Conservation (phyloP, 352 stramenopile genomes). For the Phytophthora multivora region DNA sequence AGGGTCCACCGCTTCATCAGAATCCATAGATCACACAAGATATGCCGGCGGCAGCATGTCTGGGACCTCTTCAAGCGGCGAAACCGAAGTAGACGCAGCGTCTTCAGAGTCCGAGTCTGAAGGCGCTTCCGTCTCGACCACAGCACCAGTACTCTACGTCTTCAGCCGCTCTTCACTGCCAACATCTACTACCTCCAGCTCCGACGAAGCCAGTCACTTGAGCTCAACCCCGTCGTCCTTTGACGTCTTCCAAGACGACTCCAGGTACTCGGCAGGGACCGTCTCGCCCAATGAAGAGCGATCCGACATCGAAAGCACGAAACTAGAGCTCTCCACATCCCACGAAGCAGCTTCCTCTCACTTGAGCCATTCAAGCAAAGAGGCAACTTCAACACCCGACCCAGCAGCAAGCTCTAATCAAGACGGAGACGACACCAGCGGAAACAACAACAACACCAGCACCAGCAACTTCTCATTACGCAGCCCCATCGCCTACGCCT, state of each 20-base stretch:
- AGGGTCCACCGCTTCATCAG: too few relatives aligned
- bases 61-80: neutral
- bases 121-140: neutral
- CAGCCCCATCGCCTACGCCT: conserved; percentile 39
- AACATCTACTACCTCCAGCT: neutral
- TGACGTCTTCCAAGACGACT: neutral
- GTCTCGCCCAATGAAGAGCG: conserved; percentile 9
- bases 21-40: too few relatives aligned
- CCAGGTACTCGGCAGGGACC: conserved; percentile 7
- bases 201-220: neutral
- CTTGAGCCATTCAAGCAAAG: conserved; percentile 2
- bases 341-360: neutral
- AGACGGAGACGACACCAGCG: neutral
- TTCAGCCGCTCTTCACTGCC: neutral
- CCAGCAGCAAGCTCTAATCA: neutral
- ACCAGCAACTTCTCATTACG: neutral
- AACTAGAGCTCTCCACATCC: conserved; percentile 9
- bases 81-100: neutral
- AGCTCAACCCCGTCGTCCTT: neutral
- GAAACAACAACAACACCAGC: neutral
- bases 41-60: neutral
- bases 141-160: neutral
- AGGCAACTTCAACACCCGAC: conserved; percentile 15
- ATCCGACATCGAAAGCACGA: conserved; percentile 7
- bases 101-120: neutral